These are phyloP conservation scores for Talaromyces sp. DNA, from an alignment of 2,329 filamentous ascomycete species.

Conservation along the genomic window DNA sequence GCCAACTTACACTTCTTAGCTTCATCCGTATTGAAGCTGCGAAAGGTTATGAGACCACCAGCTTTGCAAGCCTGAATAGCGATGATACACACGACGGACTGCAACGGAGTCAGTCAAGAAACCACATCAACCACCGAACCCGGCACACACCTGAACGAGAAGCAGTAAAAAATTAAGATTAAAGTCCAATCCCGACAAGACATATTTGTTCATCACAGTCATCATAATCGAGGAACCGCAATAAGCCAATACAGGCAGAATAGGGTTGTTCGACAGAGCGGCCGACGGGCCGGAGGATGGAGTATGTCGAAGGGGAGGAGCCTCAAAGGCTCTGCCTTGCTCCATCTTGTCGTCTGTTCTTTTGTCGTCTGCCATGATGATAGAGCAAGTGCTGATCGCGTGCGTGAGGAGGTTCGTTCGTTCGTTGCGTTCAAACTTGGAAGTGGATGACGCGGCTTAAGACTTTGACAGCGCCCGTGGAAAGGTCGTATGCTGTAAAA, in stretches of 20 bases:
- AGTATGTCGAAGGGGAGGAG: neutral
- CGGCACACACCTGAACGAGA: constrained; percentile 72
- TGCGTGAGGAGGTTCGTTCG: neutral
- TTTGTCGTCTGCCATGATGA: constrained; percentile 88
- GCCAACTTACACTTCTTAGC: constrained; percentile 77
- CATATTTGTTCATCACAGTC: constrained; percentile 99
- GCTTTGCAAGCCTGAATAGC: constrained; percentile 82
- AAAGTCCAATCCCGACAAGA: constrained; percentile 84
- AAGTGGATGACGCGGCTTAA: constrained; percentile 7
- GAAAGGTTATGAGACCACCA: constrained; percentile 74
- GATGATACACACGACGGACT: constrained; percentile 85
- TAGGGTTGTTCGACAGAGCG: constrained; percentile 67
- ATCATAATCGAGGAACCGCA: constrained; percentile 96
- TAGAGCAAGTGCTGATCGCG: constrained; percentile 24
- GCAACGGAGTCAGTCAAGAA: constrained; percentile 19
- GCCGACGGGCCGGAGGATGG: constrained; percentile 20
- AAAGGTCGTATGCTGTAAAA: neutral
- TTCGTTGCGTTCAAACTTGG: neutral
- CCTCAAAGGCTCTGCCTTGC: constrained; percentile 31
- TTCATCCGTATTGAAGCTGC: constrained; percentile 81
- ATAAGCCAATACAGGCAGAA: constrained; percentile 80
- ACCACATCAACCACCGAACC: neutral
- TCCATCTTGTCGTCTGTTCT: constrained; percentile 66
- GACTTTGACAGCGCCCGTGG: neutral
- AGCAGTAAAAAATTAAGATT: constrained; percentile 97